Percentiles rank a stretch among this genome's conserved stretches.
Evolutionary conservation across 2,329 filamentous ascomycete species (phyloP).

Genomic region (Neofusicoccum sp.): DNA sequence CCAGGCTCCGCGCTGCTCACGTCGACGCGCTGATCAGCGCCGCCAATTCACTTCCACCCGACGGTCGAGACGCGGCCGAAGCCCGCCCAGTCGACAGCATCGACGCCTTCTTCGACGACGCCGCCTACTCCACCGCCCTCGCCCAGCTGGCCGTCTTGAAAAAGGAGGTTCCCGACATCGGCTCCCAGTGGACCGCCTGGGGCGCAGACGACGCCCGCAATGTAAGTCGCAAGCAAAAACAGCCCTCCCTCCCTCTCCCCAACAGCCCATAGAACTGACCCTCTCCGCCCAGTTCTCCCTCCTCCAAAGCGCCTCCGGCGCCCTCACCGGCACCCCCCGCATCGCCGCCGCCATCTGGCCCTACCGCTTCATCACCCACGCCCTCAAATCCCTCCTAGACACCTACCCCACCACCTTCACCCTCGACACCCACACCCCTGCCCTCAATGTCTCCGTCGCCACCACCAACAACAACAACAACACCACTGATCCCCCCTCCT

Average conservation of each 20-base stretch:
- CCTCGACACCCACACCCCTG: no score
- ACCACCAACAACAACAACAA: not conserved
- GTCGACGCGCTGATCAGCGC: not conserved
- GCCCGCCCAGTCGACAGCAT: not conserved
- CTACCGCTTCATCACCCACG: not conserved
- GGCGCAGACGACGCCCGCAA: no score
- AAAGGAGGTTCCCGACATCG: not conserved
- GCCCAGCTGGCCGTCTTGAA: not conserved
- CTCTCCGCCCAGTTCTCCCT: no score
- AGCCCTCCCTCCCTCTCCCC: no score
- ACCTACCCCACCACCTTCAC: no score
- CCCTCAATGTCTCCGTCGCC: not conserved
- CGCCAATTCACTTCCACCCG: no score
- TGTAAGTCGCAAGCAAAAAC: no score
- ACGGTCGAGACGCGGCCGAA: not conserved
- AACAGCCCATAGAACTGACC: no score
- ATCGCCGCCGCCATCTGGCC: not conserved
- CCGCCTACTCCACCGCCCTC: not conserved
- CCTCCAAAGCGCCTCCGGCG: not conserved
- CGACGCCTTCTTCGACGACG: not conserved
- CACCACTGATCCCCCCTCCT: rapidly evolving
- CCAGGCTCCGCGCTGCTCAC: not conserved
- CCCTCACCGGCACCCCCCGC: not conserved
- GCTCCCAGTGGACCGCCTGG: not conserved
- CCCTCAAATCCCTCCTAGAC: not conserved